These are phyloP conservation scores for Diphasiastrum complanatum DNA, from an alignment of 83 land plant species.

Conservation along the genomic window DNA sequence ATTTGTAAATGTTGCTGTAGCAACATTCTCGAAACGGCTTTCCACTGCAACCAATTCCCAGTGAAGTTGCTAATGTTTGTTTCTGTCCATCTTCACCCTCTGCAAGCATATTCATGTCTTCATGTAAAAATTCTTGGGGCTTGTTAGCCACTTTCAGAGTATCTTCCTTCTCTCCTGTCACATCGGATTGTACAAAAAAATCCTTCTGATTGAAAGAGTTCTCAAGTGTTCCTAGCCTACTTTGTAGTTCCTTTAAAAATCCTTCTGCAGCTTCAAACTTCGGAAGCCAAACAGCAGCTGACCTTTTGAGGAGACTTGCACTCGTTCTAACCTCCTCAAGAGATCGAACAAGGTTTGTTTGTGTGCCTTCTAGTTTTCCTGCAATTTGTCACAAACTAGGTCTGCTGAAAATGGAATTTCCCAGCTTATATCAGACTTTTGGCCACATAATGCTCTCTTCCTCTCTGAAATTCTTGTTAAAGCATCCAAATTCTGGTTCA, in stretches of 20 bases:
- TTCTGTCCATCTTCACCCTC: no score
- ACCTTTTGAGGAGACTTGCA: not conserved
- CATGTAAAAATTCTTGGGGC: not conserved
- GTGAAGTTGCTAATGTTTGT: no score
- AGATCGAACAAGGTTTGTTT: constrained; percentile 2
- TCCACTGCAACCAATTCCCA: not conserved
- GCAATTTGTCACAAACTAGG: not conserved
- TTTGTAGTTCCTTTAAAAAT: not conserved
- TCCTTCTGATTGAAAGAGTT: no score
- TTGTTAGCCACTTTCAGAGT: not conserved
- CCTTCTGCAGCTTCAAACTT: not conserved
- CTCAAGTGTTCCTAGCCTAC: not conserved
- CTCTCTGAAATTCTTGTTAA: no score
- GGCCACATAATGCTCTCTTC: no score
- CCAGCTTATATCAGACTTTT: not conserved
- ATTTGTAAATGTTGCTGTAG: not conserved
- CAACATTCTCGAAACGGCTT: not conserved
- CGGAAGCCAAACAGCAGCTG: not conserved
- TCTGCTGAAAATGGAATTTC: not conserved
- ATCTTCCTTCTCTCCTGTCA: not conserved
- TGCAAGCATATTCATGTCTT: not conserved
- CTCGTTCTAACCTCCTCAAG: not conserved
- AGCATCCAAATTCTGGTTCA: no score
- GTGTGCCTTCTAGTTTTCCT: not conserved
- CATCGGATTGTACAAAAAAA: no score